Evolutionary conservation across 2,329 filamentous ascomycete species (phyloP), one percentile per base, ranked within the genome.

Genomic region (Juglanconis sp.): DNA sequence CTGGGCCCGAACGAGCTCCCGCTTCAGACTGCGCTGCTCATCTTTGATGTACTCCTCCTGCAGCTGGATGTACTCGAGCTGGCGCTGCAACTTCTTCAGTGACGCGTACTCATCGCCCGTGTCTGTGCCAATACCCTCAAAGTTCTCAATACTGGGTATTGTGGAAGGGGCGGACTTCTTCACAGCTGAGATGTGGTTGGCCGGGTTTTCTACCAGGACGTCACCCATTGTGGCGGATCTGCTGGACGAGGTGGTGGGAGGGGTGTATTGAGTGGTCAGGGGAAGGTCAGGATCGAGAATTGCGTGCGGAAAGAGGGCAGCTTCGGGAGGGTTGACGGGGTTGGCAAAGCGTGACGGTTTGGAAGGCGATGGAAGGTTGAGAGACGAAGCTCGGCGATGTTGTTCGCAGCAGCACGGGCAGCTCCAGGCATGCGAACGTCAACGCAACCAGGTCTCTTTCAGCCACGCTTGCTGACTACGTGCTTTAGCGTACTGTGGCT

Each of bases 41-140:
- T 99, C 95, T 81, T 99, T 99, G 87, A 99, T 99, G 78, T 99
- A 99, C 76, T 99, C 95, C 78, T 99, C 95, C 79, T 99, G 95
- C 69, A 99, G 84, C 77, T 97, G 92, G 74, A 98, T 96, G 76
- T 96, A 98, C 87, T 99, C 95, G 69, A 98, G 81, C 81, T 98
- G 93, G 74, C 94, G 85, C 78, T 99, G 94, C 65, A 98, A 86
- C 81, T 96, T 95, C 83, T 99, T 99, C 76, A 98, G 84, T 46
- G 89, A 92, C 56, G 91, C 92, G 76, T 99, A 99, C 74, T 98
- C 94, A 75, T 98, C 94, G 66, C 87, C 90, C 53, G 87, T 88
- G 70, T 96, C 92, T 59, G 86, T 86, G 15, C 87, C 84, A 64
- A 92, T 81, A 63, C 92, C 92, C 76, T 97, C 94, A 65, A 97